Evolutionary conservation across 441 rosid species (phyloP), one percentile per base, ranked within the genome.

Genomic region (Euphorbia celastroides): DNA sequence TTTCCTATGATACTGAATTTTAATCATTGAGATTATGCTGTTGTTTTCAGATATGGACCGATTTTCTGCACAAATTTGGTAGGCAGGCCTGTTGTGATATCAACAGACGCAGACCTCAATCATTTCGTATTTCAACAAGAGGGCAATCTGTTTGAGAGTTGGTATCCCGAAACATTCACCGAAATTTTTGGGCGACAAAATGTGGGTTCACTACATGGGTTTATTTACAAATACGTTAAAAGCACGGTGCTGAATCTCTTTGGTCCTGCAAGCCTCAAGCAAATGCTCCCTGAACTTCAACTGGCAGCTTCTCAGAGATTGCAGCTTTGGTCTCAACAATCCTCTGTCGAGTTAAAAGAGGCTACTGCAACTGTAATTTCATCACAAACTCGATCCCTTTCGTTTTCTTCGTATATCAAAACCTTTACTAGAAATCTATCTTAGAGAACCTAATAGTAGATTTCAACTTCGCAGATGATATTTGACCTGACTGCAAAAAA

Each of bases 251-350:
- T 7, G 69, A 68, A 83, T 77, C 91, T 94, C 58, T 88, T 88
- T 69, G 97, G 99, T 56, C 84, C 92, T 22, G 96, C 84, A 65
- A 88, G 88, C 77, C 89, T 94, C 12, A 84, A 81, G 78, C 85
- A 86, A 75, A 89, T 94, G 96, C 81, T 94, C 44, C 90, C 95
- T 60, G 92, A 91, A 80, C 80, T 89, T 14, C 92, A 94, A 74
- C 66, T 62, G 36, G 78, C 83, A 65, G 86, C 97, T 56, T 62
- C 66, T 36, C 68, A 72, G 54, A 89, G 80, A 66, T 71, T 94
- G 56, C 72, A 76, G 60, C 77, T 70, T 30, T 94, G 99, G 99
- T 86, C 91, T 25, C 74, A 36, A 62, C 86, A 77, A 32, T 78
- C 77, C 32, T 71, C 79, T 7, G 80, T 89, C 25, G 99, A 94